Evolutionary conservation across 2,329 filamentous ascomycete species (phyloP).

Genomic region (Fusarium setosum): DNA sequence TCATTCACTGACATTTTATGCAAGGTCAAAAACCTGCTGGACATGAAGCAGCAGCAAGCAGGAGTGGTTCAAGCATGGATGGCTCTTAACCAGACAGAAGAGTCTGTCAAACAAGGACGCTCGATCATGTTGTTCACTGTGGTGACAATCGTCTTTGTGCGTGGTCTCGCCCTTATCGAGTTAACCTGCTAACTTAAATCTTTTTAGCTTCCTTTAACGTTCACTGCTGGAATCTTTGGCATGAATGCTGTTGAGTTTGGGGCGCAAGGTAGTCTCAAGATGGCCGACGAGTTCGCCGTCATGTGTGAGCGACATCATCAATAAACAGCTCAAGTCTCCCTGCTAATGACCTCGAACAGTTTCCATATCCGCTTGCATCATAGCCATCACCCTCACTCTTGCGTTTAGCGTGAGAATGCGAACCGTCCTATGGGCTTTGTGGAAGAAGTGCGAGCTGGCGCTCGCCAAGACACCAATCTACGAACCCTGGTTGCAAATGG

Average conservation of each 20-base stretch:
- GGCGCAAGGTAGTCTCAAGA: not conserved
- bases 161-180: not conserved
- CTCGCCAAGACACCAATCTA: not conserved
- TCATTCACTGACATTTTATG: not conserved
- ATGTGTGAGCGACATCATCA: not conserved
- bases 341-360: not conserved
- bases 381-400: not conserved
- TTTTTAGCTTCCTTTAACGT: not conserved
- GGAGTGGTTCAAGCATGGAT: not conserved
- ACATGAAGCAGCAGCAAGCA: not conserved
- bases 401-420: not conserved
- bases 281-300: not conserved
- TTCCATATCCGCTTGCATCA: not conserved
- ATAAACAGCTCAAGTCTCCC: not conserved
- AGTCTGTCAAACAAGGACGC: not conserved
- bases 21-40: not conserved
- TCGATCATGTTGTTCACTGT: not conserved
- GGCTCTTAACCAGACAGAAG: not conserved
- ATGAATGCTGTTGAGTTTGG: not conserved
- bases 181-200: not conserved
- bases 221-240: not conserved
- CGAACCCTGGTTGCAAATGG: not conserved
- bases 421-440: not conserved
- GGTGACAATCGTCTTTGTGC: not conserved
- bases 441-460: not conserved